Evolutionary conservation across 2,329 filamentous ascomycete species (phyloP).

Genomic region (Ascochyta pisi): DNA sequence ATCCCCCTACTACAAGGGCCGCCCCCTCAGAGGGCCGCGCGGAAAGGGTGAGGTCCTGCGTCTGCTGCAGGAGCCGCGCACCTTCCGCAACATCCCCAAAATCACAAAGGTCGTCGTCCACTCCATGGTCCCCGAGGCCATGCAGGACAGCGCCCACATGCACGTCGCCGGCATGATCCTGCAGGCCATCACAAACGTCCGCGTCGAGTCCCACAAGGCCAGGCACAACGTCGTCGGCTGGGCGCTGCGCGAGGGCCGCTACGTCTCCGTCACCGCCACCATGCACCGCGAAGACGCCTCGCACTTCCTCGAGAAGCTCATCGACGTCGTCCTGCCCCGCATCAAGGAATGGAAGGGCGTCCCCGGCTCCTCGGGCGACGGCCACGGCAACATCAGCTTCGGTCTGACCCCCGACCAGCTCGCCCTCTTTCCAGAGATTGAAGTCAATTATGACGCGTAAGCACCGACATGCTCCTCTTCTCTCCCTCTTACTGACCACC

Average conservation of each 20-base stretch:
- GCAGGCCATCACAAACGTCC: slow-evolving; percentile 83
- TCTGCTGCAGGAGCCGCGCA: slow-evolving; percentile 70
- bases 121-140: slow-evolving; percentile 71
- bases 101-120: slow-evolving; percentile 83
- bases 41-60: slow-evolving; percentile 74
- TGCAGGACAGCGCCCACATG: slow-evolving; percentile 74
- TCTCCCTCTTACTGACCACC: slow-evolving; percentile 11
- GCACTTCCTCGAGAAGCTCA: slow-evolving; percentile 87
- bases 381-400: slow-evolving; percentile 84
- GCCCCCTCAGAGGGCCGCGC: slow-evolving; percentile 82
- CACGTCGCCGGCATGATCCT: slow-evolving; percentile 84
- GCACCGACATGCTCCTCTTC: slow-evolving; percentile 38
- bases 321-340: slow-evolving; percentile 88
- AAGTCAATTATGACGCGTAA: slow-evolving; percentile 90
- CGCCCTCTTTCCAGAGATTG: slow-evolving; percentile 88
- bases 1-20: slow-evolving; percentile 93
- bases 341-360: slow-evolving; percentile 96
- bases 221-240: slow-evolving; percentile 77
- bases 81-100: slow-evolving; percentile 84
- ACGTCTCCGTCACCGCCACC: slow-evolving; percentile 77
- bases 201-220: slow-evolving; percentile 72
- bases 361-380: slow-evolving; percentile 80
- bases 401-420: slow-evolving; percentile 79
- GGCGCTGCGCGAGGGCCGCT: slow-evolving; percentile 73
- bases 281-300: slow-evolving; percentile 82